Base-by-base conservation (phyloP, 257 asterid genomes). In the Jacaranda mimosifolia region DNA sequence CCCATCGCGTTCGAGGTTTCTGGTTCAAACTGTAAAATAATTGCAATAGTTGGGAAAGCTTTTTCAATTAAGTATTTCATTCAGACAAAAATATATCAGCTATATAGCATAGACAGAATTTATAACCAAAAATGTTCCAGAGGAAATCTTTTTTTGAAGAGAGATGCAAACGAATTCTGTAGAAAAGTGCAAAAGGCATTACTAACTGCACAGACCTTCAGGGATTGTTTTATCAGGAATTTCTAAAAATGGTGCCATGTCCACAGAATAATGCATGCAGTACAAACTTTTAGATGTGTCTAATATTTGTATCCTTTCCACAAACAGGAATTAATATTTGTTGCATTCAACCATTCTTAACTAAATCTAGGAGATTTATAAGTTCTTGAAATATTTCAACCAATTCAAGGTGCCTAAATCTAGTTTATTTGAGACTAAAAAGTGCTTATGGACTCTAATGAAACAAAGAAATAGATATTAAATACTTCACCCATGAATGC, bases 1-100 rank as follows among this genome's bases (percentile, higher is more conserved):
- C 99, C 99, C 99, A 96, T 96, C 70, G 99, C 99, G 86, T 89
- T 91, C 68, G 99, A 96, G 77, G 97, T 88, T 90, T 93, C 99
- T 4, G 99, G 94, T 77, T 96, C 99, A 84, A 91, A 96, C 97
- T 91, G 89, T 62, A 77, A 80, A 57, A 77, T 38, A 79, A 66
- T 35, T 68, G 63, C 26, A 79, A 45, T 38, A 42, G 66, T 55
- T 58, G 71, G 46, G 68, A 68, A 75, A 48, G 32, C 2, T 67
- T 69, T 71, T 72, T 56, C 43, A 39, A 53, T 38, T 38, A 39
- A 74, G 77, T 35, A 57, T 67, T 49, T 67, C 58, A 66, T 53
- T 68, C 55, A 49, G 48, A 63, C 36, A 32, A 42, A 35, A 64
- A 77, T 64, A 71, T 59, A 67, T 60, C 55, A 75, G 55, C 69